Percentiles rank a stretch among this genome's conserved stretches.
Evolutionary conservation across 768 basidiomycete species (phyloP).

Genomic region (Trametes meyenii): DNA sequence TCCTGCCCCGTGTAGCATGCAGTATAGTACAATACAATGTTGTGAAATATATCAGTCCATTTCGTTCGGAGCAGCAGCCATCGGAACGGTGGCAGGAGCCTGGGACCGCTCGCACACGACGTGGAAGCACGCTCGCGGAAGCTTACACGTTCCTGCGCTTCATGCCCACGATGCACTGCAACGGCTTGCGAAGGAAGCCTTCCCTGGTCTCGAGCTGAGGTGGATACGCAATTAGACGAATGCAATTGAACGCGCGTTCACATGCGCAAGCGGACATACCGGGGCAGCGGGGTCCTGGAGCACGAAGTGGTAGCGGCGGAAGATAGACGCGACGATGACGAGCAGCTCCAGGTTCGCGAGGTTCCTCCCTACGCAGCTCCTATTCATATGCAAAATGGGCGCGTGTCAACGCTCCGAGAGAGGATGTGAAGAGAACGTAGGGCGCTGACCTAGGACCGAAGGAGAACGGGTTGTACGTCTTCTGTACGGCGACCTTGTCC

Average conservation of each 20-base stretch:
- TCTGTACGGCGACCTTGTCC: slow-evolving; percentile 61
- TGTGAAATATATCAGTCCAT: background rate
- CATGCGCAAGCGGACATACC: slow-evolving; percentile 42
- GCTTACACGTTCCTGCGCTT: slow-evolving; percentile 54
- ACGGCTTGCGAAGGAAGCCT: slow-evolving; percentile 87
- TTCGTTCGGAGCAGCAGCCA: background rate
- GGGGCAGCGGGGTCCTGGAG: slow-evolving; percentile 58
- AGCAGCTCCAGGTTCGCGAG: slow-evolving; percentile 78
- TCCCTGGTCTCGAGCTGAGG: slow-evolving; percentile 71
- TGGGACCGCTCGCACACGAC: background rate
- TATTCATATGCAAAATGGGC: slow-evolving; percentile 28
- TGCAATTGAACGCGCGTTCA: background rate
- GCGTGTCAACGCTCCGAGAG: background rate
- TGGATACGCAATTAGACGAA: slow-evolving; percentile 9
- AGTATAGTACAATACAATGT: background rate
- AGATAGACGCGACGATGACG: slow-evolving; percentile 79
- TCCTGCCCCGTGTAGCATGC: background rate
- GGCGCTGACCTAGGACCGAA: slow-evolving; percentile 69
- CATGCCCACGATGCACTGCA: slow-evolving; percentile 72
- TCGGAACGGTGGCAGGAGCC: background rate
- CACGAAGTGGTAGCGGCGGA: slow-evolving; percentile 76
- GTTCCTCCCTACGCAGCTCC: slow-evolving; percentile 85
- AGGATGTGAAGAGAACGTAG: background rate
- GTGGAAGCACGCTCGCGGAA: background rate
- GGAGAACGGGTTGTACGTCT: slow-evolving; percentile 85